phyloP scores from a whole-genome alignment of 331 rosid species.

The Quercus lobata region DNA sequence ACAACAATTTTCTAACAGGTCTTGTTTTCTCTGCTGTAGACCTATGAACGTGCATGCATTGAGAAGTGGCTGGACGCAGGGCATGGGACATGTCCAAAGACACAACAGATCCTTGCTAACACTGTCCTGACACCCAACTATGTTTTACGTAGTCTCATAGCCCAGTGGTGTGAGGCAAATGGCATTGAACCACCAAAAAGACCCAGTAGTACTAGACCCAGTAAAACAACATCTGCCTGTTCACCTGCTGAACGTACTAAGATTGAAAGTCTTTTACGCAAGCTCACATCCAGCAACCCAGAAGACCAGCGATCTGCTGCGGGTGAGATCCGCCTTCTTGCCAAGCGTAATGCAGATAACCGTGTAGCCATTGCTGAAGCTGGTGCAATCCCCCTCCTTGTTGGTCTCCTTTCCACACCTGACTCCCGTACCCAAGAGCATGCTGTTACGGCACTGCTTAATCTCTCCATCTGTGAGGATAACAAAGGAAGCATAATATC shows the following conservation, averaged over 20 bases:
- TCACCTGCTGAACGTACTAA: constrained; percentile 68
- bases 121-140: constrained; percentile 83
- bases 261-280: constrained; percentile 62
- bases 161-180: constrained; percentile 95
- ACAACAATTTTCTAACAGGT: constrained; percentile 14
- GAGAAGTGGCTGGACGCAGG: constrained; percentile 91
- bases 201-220: constrained; percentile 54
- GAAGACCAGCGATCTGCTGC: constrained; percentile 90
- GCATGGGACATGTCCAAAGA: constrained; percentile 89
- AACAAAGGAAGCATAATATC: constrained; percentile 82
- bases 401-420: constrained; percentile 58
- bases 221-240: constrained; percentile 62
- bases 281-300: constrained; percentile 55
- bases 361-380: constrained; percentile 98
- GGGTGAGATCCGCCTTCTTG: constrained; percentile 92
- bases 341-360: constrained; percentile 92
- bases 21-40: constrained; percentile 52
- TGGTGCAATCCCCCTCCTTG: constrained; percentile 92
- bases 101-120: constrained; percentile 74
- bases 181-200: constrained; percentile 90
- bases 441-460: constrained; percentile 91
- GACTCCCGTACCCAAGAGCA: constrained; percentile 96
- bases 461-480: constrained; percentile 88
- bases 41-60: constrained; percentile 86
- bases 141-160: constrained; percentile 84